These are phyloP conservation scores for Boletus eberwhitei DNA, from an alignment of 768 basidiomycete species.

Conservation along the genomic window DNA sequence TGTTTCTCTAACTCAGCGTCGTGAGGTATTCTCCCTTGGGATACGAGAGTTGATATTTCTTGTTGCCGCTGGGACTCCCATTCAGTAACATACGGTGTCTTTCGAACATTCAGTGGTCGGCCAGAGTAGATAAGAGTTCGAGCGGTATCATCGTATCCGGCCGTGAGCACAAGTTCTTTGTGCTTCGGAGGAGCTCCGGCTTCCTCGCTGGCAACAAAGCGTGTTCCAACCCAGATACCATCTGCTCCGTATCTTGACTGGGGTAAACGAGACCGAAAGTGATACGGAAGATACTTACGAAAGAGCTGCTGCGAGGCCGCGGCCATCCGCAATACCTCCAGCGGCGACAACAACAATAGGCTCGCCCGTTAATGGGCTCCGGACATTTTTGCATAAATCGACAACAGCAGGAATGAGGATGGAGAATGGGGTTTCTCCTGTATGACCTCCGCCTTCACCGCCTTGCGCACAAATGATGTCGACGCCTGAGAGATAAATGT, in stretches of 20 bases:
- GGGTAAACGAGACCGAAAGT: background rate
- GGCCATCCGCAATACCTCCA: slow-evolving; percentile 81
- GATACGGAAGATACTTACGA: slow-evolving; percentile 39
- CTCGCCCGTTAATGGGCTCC: slow-evolving; percentile 75
- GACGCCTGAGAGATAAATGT: slow-evolving; percentile 47
- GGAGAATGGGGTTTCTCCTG: slow-evolving; percentile 77
- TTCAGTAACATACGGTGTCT: slow-evolving; percentile 72
- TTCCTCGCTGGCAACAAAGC: slow-evolving; percentile 80
- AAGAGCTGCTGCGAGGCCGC: slow-evolving; percentile 73
- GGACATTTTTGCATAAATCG: slow-evolving; percentile 66
- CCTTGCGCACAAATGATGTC: slow-evolving; percentile 89
- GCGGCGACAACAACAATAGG: slow-evolving; percentile 78
- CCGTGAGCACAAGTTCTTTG: slow-evolving; percentile 62
- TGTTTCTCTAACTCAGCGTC: slow-evolving; percentile 65
- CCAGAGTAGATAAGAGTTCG: slow-evolving; percentile 76
- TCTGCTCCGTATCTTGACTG: slow-evolving; percentile 69
- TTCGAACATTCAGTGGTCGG: slow-evolving; percentile 77
- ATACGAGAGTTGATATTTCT: slow-evolving; percentile 58
- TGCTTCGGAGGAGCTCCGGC: slow-evolving; percentile 75
- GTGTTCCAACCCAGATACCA: slow-evolving; percentile 86
- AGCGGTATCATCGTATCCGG: slow-evolving; percentile 72
- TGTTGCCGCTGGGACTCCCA: slow-evolving; percentile 65
- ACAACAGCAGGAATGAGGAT: slow-evolving; percentile 81
- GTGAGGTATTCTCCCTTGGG: slow-evolving; percentile 70
- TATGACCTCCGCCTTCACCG: slow-evolving; percentile 87